Conservation (phyloP, 2,329 filamentous ascomycete genomes). For the Trichoderma simmonsii region DNA sequence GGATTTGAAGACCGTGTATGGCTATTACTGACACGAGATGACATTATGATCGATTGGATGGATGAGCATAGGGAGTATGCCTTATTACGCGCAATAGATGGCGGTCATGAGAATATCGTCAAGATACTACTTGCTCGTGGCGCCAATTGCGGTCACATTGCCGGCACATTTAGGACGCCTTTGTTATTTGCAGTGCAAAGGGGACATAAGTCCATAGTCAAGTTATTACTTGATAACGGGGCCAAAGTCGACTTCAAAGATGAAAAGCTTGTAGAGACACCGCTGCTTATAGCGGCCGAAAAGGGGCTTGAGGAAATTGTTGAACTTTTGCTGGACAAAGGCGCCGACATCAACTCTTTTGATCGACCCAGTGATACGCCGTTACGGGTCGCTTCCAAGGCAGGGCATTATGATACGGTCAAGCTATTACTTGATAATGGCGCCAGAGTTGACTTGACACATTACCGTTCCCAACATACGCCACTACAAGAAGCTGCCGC, state of each 20-base stretch:
- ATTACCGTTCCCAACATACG: neutral
- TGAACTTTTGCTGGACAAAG: neutral
- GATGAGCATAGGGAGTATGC: neutral
- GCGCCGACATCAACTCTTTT: neutral
- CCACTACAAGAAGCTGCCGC: neutral
- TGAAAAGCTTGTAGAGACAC: neutral
- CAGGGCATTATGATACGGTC: neutral
- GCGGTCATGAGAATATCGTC: neutral
- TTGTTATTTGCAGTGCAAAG: neutral
- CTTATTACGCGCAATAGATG: neutral
- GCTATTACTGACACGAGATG: neutral
- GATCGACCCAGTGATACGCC: neutral
- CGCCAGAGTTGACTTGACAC: neutral
- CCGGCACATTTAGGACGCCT: neutral
- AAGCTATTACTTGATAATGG: neutral
- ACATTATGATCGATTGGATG: neutral
- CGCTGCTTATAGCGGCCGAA: neutral
- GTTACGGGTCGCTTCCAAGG: neutral
- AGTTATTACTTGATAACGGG: neutral
- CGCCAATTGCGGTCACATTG: neutral
- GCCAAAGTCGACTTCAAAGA: neutral
- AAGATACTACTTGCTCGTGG: neutral
- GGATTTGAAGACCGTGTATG: neutral
- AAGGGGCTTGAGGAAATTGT: neutral
- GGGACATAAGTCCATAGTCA: neutral